Evolutionary conservation across 257 asterid genomes (phyloP).

Genomic region (Petunia axillaris): DNA sequence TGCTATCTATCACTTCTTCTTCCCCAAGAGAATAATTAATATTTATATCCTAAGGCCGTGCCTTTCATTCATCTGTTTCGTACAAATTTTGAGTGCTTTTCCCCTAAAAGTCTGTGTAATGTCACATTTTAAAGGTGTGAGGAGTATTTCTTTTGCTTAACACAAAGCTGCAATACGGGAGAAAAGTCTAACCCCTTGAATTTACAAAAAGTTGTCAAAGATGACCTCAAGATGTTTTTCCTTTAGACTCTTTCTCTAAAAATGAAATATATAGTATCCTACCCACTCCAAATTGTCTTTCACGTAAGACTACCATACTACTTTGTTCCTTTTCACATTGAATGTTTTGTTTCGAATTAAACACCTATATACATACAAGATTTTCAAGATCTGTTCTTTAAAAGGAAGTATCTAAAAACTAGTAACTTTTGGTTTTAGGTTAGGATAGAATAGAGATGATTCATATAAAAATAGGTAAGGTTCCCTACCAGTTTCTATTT

Average conservation of each 20-base stretch:
- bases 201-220: not conserved
- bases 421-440: not conserved
- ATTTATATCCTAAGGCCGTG: too few species aligned
- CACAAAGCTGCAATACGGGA: not conserved
- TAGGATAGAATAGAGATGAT: constrained; percentile 1
- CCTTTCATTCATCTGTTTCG: too few species aligned
- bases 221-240: not conserved
- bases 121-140: not conserved
- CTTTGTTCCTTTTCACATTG: not conserved
- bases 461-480: not conserved
- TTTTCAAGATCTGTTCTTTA: not conserved
- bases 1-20: too few species aligned
- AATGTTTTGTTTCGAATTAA: not conserved
- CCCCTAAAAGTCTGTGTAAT: not conserved
- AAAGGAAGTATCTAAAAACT: not conserved
- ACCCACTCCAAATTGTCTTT: constrained; percentile 11
- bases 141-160: too few species aligned
- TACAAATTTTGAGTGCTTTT: too few species aligned
- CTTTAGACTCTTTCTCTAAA: too few species aligned
- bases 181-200: not conserved
- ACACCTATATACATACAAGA: not conserved
- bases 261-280: not conserved
- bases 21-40: too few species aligned
- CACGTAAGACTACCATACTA: constrained; percentile 3
- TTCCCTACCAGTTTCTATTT: not conserved